Base-by-base conservation (phyloP, 768 basidiomycete genomes). In the Auriscalpium microsporum region DNA sequence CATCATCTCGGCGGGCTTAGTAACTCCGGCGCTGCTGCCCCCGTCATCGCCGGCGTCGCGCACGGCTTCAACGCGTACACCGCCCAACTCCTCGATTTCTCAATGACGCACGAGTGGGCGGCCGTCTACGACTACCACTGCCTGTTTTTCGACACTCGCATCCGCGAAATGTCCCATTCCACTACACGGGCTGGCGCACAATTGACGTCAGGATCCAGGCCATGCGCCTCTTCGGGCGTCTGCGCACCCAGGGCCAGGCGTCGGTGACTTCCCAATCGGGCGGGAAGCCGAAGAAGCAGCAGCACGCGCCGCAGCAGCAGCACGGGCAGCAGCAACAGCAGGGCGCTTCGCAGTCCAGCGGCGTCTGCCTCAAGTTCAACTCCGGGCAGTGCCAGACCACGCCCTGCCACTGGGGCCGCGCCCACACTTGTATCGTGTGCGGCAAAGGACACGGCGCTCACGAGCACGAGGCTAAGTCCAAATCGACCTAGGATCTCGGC, bases 121-220 rank as follows among this genome's bases (percentile, higher is more conserved):
- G 58, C 58, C 4, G 56, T 59, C 2, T 56, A 57, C 33, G 46
- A 37, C 4, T 59, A 59, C 52, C 58, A 59, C 45, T 35, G n/a
- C 40, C 40, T 11, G 40, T 42, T 13, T 8, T 42, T 42, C 40
- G 40, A 42, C 40, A 13, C 40, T 42, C 40, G 40, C 40, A 42
- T 42, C 2, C 28, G 21, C 46, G 45, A 13, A 34, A 55, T 55
- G 53, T 14, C 53, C 19, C 16, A 38, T 10, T 45, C 44, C 35
- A 45, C 48, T 55, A 55, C 46, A 33, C 45, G 7, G 46, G 45
- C 10, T 55, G 53, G 53, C 33, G 46, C 21, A 2, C 4, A 8
- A 42, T 55, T n/a, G 53, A 55, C 46, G 3, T 1, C 2, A 36
- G 16, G 16, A 44, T 55, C 21, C 34, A 48, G 28, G 45, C 53